Conservation (phyloP, 805 yeast genomes). For the Candida lessepsii region DNA sequence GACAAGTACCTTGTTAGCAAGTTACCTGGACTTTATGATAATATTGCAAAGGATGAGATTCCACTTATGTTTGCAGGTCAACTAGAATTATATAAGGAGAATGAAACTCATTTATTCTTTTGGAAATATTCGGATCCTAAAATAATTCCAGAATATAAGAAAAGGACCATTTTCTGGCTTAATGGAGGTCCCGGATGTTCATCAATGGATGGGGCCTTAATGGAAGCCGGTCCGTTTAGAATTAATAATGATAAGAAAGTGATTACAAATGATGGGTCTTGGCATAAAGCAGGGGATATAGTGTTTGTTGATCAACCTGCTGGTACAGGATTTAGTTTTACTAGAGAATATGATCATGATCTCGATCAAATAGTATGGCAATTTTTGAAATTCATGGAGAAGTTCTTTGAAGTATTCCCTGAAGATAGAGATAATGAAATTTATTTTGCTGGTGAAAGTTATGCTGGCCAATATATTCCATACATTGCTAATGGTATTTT, state of each 20-base stretch:
- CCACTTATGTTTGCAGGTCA: slow-evolving; percentile 69
- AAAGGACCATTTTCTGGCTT: slow-evolving; percentile 75
- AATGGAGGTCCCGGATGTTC: slow-evolving; percentile 99
- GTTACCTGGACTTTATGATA: slow-evolving; percentile 38
- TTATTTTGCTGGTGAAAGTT: slow-evolving; percentile 89
- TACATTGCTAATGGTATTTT: slow-evolving; percentile 69
- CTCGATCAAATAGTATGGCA: slow-evolving; percentile 58
- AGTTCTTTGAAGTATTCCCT: slow-evolving; percentile 71
- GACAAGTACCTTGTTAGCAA: slow-evolving; percentile 23
- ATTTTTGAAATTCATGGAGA: slow-evolving; percentile 62
- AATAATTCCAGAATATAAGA: slow-evolving; percentile 29
- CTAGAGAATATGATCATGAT: slow-evolving; percentile 54
- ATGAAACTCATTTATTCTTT: slow-evolving; percentile 65
- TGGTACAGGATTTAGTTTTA: slow-evolving; percentile 85
- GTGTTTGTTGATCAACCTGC: slow-evolving; percentile 92
- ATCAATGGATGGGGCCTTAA: slow-evolving; percentile 93
- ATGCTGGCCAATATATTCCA: slow-evolving; percentile 96
- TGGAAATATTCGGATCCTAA: slow-evolving; percentile 60
- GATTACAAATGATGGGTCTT: slow-evolving; percentile 65
- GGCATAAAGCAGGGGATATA: slow-evolving; percentile 78
- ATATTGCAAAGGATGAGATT: slow-evolving; percentile 30
- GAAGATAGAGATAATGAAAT: slow-evolving; percentile 63
- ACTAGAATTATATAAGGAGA: slow-evolving; percentile 52
- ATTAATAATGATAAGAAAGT: slow-evolving; percentile 46
- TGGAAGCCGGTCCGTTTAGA: slow-evolving; percentile 90